Conservation (phyloP, 306 rosid species). For the Pterocarpus santalinus region DNA sequence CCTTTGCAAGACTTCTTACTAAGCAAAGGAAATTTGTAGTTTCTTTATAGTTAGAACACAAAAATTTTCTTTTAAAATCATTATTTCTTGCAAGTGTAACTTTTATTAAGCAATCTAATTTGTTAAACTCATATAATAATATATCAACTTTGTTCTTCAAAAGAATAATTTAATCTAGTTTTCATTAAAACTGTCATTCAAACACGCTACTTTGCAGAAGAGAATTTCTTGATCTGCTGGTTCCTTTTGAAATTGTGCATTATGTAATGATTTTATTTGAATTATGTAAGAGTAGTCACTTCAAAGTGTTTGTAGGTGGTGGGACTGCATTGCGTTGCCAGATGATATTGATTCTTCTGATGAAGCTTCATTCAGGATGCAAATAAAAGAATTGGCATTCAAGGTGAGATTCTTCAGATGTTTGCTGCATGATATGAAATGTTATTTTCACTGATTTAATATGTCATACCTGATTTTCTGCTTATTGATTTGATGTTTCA, state of each 20-base stretch:
- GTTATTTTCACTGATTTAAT: constrained; percentile 16
- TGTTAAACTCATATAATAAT: too few relatives aligned
- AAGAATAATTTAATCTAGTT: background rate
- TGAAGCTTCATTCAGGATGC: constrained; percentile 80
- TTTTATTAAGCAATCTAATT: background rate
- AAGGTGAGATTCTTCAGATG: constrained; percentile 62
- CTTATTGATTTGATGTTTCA: constrained; percentile 60
- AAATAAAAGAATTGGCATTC: constrained; percentile 83
- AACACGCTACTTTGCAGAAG: constrained; percentile 20
- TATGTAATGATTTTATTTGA: constrained; percentile 32
- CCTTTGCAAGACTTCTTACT: background rate
- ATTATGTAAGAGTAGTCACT: constrained; percentile 31
- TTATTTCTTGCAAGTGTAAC: constrained; percentile 9
- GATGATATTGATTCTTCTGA: constrained; percentile 78
- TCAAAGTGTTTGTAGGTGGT: constrained; percentile 75
- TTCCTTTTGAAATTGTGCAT: constrained; percentile 30
- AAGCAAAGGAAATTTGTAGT: background rate
- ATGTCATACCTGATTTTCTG: constrained; percentile 34
- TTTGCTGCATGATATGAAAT: constrained; percentile 18
- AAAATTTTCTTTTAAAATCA: background rate
- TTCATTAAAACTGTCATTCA: constrained; percentile 8
- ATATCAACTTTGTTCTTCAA: constrained; percentile 1
- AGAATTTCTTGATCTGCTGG: constrained; percentile 26
- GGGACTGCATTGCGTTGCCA: constrained; percentile 96
- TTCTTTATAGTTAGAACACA: constrained; percentile 22